Percentiles rank a stretch among this genome's conserved stretches.
Evolutionary conservation across 2,329 filamentous ascomycete genomes (phyloP).

Genomic region (Colletotrichum acutatum): DNA sequence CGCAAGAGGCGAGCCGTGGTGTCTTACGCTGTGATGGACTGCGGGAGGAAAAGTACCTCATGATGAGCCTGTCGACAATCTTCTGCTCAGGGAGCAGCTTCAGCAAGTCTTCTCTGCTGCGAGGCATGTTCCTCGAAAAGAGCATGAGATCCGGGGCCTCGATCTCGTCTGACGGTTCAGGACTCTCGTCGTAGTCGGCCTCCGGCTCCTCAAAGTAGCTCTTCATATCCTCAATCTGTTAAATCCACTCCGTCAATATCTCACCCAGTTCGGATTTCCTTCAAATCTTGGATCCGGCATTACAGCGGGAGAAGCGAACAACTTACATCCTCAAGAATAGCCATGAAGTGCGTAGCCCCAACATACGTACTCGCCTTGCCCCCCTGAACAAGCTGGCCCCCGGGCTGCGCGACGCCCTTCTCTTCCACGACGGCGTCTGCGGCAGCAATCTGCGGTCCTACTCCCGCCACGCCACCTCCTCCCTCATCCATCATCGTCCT

Average conservation of each 20-base stretch:
- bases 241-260: slow-evolving; percentile 23
- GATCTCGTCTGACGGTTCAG: slow-evolving; percentile 46
- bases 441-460: background rate
- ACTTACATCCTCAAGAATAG: slow-evolving; percentile 69
- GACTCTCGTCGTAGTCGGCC: slow-evolving; percentile 47
- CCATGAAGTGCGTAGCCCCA: slow-evolving; percentile 69
- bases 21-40: slow-evolving; percentile 62
- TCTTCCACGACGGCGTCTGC: background rate
- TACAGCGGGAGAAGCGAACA: background rate
- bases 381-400: slow-evolving; percentile 57
- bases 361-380: slow-evolving; percentile 61
- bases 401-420: slow-evolving; percentile 37
- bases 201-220: slow-evolving; percentile 64
- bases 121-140: slow-evolving; percentile 49
- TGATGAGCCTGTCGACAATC: slow-evolving; percentile 61
- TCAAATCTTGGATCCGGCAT: background rate
- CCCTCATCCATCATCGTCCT: slow-evolving; percentile 62
- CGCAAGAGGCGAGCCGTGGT: background rate
- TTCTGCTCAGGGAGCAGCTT: slow-evolving; percentile 57
- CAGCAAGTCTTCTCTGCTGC: slow-evolving; percentile 58
- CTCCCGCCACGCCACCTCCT: slow-evolving; percentile 25
- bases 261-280: background rate
- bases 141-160: slow-evolving; percentile 57
- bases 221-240: slow-evolving; percentile 68
- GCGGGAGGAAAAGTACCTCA: slow-evolving; percentile 64